Conservation (phyloP, 345 rosid species). For the Eucalyptus viminalis region DNA sequence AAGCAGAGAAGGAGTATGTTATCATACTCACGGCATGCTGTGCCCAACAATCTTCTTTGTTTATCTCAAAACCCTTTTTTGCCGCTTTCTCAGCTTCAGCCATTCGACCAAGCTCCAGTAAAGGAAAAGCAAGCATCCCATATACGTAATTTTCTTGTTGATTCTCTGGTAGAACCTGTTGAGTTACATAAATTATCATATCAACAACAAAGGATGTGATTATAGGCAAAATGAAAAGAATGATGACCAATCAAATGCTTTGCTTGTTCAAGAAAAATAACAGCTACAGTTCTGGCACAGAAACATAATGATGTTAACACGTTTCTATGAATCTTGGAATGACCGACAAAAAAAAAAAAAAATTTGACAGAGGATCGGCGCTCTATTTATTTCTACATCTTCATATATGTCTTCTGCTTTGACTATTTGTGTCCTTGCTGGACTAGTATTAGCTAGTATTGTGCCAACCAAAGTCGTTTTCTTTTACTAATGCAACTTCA, state of each 20-base stretch:
- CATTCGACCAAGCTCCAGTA: conserved; percentile 77
- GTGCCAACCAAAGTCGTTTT: neutral
- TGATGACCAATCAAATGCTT: neutral
- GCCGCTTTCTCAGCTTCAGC: conserved; percentile 78
- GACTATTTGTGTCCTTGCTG: neutral
- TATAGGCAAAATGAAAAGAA: neutral
- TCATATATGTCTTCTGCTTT: neutral
- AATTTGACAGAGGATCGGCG: neutral
- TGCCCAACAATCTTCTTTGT: conserved; percentile 65
- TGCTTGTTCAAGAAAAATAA: neutral
- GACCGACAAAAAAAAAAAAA: neutral
- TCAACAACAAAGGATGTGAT: neutral
- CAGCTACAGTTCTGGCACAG: neutral
- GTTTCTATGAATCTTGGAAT: neutral
- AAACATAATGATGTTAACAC: neutral
- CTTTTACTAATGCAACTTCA: neutral
- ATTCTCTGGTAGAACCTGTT: conserved; percentile 56
- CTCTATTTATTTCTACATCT: neutral
- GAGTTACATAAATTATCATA: neutral
- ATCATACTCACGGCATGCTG: conserved; percentile 74
- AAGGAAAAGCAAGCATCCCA: conserved; percentile 82
- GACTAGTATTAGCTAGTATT: neutral
- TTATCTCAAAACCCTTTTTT: conserved; percentile 59
- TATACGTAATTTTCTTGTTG: conserved; percentile 55
- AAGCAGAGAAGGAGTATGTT: neutral